These are phyloP conservation scores for Leccinum fuscescens DNA, from an alignment of 1,284 basidiomycete genomes.

Conservation along the genomic window DNA sequence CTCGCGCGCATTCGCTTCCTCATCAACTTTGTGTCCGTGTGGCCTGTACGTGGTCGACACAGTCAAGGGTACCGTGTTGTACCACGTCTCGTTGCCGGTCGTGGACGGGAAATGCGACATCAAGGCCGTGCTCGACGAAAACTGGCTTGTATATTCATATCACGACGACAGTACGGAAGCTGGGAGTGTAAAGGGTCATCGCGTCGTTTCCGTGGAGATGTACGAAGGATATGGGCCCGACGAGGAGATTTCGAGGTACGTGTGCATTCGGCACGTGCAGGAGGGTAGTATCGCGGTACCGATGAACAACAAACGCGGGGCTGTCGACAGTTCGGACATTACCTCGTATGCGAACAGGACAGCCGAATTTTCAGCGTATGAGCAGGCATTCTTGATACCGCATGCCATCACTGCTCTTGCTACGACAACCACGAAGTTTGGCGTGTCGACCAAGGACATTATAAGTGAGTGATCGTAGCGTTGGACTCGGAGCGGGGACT, in stretches of 20 bases:
- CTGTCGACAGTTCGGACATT: conserved; percentile 59
- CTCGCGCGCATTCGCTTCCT: background rate
- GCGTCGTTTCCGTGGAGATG: conserved; percentile 80
- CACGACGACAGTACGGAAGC: conserved; percentile 58
- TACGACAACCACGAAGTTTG: conserved; percentile 82
- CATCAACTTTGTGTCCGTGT: conserved; percentile 36
- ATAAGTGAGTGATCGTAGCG: conserved; percentile 54
- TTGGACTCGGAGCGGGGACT: no score
- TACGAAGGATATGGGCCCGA: conserved; percentile 73
- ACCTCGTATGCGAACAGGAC: conserved; percentile 63
- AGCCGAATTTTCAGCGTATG: conserved; percentile 52
- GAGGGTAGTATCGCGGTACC: background rate
- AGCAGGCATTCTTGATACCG: conserved; percentile 74
- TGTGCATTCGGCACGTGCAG: background rate
- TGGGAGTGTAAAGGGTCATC: conserved; percentile 61
- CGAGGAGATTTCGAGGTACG: conserved; percentile 69
- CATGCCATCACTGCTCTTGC: conserved; percentile 67
- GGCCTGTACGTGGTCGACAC: conserved; percentile 77
- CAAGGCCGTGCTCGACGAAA: conserved; percentile 75
- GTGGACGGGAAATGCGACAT: conserved; percentile 55
- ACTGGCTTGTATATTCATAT: conserved; percentile 91
- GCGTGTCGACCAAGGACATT: conserved; percentile 85
- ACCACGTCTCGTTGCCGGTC: conserved; percentile 56
- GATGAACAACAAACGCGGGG: background rate
- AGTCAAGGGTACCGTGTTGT: conserved; percentile 75